Conservation (phyloP, 2,329 filamentous ascomycete genomes). For the Cercospora sp. region DNA sequence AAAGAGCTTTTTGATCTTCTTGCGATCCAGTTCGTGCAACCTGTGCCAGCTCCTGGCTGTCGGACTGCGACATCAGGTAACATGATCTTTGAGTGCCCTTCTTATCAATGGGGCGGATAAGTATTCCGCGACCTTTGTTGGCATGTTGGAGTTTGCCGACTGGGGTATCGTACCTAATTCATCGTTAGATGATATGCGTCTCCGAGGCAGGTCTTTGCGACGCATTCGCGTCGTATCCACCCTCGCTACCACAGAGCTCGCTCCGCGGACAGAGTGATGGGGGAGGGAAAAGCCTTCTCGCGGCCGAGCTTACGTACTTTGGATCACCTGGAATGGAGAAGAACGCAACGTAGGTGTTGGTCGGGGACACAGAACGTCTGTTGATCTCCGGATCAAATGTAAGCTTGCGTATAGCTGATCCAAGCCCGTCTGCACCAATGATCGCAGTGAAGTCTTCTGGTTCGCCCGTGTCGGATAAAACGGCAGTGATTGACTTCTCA, state of each 20-base stretch:
- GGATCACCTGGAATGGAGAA: conserved; percentile 32
- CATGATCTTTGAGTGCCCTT: conserved; percentile 16
- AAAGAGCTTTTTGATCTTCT: conserved; percentile 18
- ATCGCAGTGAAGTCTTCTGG: conserved; percentile 19
- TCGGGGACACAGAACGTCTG: conserved; percentile 4
- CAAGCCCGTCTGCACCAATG: conserved; percentile 25
- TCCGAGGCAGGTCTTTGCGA: background rate
- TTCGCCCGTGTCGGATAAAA: conserved; percentile 14
- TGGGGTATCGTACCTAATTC: conserved; percentile 21
- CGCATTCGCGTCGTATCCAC: background rate
- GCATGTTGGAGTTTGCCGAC: conserved; percentile 23
- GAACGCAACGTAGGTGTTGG: conserved; percentile 29
- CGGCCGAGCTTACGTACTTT: background rate
- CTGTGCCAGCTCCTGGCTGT: conserved; percentile 8
- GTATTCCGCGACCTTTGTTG: conserved; percentile 23
- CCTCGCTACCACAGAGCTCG: background rate
- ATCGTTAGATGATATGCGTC: background rate
- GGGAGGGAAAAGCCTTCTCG: background rate
- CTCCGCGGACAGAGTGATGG: background rate
- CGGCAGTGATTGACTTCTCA: conserved; percentile 19
- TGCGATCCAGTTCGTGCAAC: conserved; percentile 12
- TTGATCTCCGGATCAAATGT: conserved; percentile 17
- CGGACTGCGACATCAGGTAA: conserved; percentile 15
- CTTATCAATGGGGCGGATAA: conserved; percentile 27
- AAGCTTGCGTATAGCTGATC: conserved; percentile 19